A percentile compares a stretch with the other conserved stretches of the same genome.
Conservation (phyloP, 2,329 filamentous ascomycete genomes). For the Aspergillus sp. region DNA sequence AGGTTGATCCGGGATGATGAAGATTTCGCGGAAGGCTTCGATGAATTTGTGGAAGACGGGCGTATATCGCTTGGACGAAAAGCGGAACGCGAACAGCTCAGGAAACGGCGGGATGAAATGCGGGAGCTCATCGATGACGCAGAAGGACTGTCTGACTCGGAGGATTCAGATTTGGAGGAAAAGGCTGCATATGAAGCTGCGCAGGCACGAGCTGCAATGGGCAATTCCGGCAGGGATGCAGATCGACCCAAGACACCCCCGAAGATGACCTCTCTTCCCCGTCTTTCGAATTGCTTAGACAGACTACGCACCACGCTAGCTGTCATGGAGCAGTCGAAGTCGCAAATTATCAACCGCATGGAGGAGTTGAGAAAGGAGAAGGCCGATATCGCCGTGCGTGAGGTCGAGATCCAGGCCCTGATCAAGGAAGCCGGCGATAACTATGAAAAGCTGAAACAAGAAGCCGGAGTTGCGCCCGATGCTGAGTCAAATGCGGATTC, state of each 20-base stretch:
- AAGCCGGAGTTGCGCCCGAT: constrained; percentile 34
- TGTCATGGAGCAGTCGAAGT: constrained; percentile 63
- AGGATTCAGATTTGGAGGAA: constrained; percentile 62
- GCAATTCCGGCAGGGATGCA: constrained; percentile 37
- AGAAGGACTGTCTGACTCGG: constrained; percentile 64
- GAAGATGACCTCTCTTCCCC: constrained; percentile 75
- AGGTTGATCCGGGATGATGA: constrained; percentile 83
- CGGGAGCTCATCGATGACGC: constrained; percentile 78
- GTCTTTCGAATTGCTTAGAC: constrained; percentile 65
- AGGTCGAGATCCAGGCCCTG: constrained; percentile 76
- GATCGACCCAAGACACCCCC: constrained; percentile 60
- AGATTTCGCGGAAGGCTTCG: constrained; percentile 89
- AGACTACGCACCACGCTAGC: constrained; percentile 61
- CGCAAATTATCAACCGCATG: constrained; percentile 61
- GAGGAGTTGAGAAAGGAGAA: constrained; percentile 68
- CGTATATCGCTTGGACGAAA: constrained; percentile 74
- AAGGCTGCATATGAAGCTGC: constrained; percentile 82
- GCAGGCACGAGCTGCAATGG: constrained; percentile 84
- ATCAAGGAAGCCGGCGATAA: constrained; percentile 77
- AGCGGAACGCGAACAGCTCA: constrained; percentile 69
- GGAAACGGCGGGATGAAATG: constrained; percentile 72
- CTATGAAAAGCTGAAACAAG: constrained; percentile 59
- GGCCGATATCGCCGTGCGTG: constrained; percentile 64
- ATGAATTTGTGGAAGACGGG: constrained; percentile 85
- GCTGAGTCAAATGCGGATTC: constrained; percentile 23